Evolutionary conservation across 108 stramenopile genomes (phyloP).

Genomic region (Nitzschia palea): DNA sequence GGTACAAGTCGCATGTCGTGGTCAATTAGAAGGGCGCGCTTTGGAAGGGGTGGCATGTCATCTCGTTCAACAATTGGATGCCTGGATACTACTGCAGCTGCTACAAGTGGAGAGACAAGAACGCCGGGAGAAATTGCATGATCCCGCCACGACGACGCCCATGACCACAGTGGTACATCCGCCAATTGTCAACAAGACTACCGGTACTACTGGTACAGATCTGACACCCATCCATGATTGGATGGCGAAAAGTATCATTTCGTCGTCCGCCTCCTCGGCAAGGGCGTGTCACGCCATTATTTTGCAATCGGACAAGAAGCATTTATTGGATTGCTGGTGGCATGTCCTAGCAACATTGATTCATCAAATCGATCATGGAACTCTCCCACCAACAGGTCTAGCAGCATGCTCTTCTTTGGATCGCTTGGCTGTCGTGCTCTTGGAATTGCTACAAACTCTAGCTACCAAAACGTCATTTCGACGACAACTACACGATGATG

Average conservation of each 20-base stretch:
- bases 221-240: no score
- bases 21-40: background rate
- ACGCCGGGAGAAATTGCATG: background rate
- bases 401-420: background rate
- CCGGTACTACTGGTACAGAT: no score
- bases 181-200: background rate
- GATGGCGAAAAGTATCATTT: no score
- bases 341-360: background rate
- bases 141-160: background rate
- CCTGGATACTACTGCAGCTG: constrained; percentile 1
- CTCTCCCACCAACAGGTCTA: background rate
- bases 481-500: background rate
- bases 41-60: constrained; percentile 18
- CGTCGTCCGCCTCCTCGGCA: no score
- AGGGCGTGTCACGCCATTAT: no score
- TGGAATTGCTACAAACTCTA: constrained; percentile 3
- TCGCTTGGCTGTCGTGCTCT: background rate
- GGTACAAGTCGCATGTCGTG: constrained; percentile 24
- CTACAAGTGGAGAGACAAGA: background rate
- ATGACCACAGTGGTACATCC: background rate
- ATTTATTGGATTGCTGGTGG: constrained; percentile 5
- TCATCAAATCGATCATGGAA: constrained; percentile 4
- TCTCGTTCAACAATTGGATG: constrained; percentile 15
- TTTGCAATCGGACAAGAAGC: background rate
- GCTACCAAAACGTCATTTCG: background rate